Evolutionary conservation across 768 basidiomycete genomes (phyloP), one percentile per base, ranked within the genome.

Genomic region (Glaciozyma antarctica): DNA sequence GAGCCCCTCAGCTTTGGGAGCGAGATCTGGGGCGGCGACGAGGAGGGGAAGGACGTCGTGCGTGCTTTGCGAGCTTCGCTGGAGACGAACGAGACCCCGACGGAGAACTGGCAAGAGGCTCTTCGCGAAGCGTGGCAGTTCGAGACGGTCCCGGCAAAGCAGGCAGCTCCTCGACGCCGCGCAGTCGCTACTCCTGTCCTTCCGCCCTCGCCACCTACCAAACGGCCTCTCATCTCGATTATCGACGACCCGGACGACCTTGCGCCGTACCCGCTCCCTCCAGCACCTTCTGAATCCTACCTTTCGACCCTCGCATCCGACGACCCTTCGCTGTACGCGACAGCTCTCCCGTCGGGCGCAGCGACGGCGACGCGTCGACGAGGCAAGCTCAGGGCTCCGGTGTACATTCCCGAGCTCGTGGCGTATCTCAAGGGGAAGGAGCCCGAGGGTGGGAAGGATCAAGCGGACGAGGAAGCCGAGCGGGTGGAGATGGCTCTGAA

Each of bases 381-480:
- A 89, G 41, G 88, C 88, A 73, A 85, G 84, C 10, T 77, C 19
- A 74, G 81, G n/a, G 81, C 85, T 22, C 95, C 95, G 0, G 88
- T 98, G 13, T 99, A 97, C 75, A 83, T 98, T 17, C 82, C 82
- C 12, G 92, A 97, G 73, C 80, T 99, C 7, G 85, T 85, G 6
- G 83, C 84, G 57, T 78, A 95, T 72, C 78, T 98, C n/a, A 82
- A 86, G 43, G 81, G 81, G 22, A 52, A 81, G 81, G 19, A 71
- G 24, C 64, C 67, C 19, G 64, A 68, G 22, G 81, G 80, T n/a
- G 78, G 81, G 63, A 76, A 80, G 41, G 81, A 81, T 24, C 81
- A 86, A 58, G 83, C 82, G 47, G 80, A 82, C 16, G 82, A 84
- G 45, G 84, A 88, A 66, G 88, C 86, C 0, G 86, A 90, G 62